phyloP scores from a whole-genome alignment of 1,139 yeast species.

The Diutina pseudorugosa region DNA sequence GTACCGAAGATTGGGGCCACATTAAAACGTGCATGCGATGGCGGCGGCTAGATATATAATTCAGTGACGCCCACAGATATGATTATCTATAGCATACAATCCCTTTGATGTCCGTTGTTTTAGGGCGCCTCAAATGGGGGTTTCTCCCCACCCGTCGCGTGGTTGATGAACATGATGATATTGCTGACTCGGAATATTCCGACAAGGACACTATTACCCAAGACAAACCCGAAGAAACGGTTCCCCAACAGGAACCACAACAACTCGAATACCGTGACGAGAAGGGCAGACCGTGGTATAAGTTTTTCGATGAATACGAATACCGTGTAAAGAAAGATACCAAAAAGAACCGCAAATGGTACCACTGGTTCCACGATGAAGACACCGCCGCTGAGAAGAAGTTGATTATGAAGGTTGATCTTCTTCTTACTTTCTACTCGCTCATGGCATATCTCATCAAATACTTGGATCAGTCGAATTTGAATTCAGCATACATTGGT shows the following conservation, averaged over 20 bases:
- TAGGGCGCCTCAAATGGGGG: slow-evolving; percentile 35
- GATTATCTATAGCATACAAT: neutral
- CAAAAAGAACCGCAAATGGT: slow-evolving; percentile 38
- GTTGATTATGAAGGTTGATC: slow-evolving; percentile 49
- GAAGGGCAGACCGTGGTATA: slow-evolving; percentile 51
- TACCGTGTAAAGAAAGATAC: slow-evolving; percentile 31
- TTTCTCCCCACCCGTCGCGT: slow-evolving; percentile 33
- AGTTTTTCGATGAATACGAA: slow-evolving; percentile 50
- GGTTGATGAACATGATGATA: slow-evolving; percentile 23
- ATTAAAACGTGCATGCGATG: neutral
- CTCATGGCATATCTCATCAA: slow-evolving; percentile 62
- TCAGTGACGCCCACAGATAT: neutral
- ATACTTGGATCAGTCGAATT: slow-evolving; percentile 48
- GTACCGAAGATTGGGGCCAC: neutral
- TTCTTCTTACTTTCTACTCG: slow-evolving; percentile 46
- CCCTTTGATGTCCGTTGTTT: slow-evolving; percentile 4
- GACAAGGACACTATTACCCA: slow-evolving; percentile 7
- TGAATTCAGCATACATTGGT: slow-evolving; percentile 59
- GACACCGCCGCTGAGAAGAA: slow-evolving; percentile 44
- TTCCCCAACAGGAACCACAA: slow-evolving; percentile 5
- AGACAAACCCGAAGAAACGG: slow-evolving; percentile 3
- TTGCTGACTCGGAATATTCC: neutral
- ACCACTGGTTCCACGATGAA: slow-evolving; percentile 49
- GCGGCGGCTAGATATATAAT: neutral
- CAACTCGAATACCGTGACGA: slow-evolving; percentile 47